phyloP scores from a whole-genome alignment of 2,329 filamentous ascomycete species.

The Calcarisporium arbuscula region DNA sequence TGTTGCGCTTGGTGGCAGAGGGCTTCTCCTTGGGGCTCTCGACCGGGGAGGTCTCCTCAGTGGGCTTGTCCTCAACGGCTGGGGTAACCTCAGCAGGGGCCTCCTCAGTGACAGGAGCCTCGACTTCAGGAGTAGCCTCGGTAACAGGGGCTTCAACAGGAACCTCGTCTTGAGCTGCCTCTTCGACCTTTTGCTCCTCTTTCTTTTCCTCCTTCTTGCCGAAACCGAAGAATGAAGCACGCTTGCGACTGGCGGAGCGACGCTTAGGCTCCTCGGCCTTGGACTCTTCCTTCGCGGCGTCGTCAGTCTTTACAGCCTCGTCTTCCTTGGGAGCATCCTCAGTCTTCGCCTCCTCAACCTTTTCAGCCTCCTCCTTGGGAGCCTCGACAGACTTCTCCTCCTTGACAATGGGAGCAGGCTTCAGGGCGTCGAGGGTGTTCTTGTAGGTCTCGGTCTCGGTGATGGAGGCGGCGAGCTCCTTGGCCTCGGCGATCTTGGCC shows the following conservation, averaged over 20 bases:
- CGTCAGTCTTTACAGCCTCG: too few relatives aligned
- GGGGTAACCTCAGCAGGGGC: conserved; percentile 24
- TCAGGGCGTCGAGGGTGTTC: conserved; percentile 66
- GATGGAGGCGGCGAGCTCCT: conserved; percentile 68
- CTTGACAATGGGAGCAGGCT: conserved; percentile 34
- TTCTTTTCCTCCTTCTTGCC: conserved; percentile 48
- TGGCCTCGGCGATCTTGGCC: conserved; percentile 76
- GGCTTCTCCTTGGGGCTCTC: conserved; percentile 43
- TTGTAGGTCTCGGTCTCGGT: conserved; percentile 83
- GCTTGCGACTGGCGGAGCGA: conserved; percentile 60
- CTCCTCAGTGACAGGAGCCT: conserved; percentile 28
- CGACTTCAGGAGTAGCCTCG: conserved; percentile 28
- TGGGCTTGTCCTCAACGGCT: conserved; percentile 22
- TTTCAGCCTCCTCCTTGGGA: conserved; percentile 26
- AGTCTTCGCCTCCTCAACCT: conserved; percentile 30
- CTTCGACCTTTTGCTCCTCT: conserved; percentile 27
- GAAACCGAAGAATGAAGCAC: conserved; percentile 57
- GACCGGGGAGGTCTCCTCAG: conserved; percentile 32
- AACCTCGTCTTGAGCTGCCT: conserved; percentile 24
- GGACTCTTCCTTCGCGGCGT: conserved; percentile 36
- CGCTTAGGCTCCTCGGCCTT: conserved; percentile 55
- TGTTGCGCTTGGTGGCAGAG: conserved; percentile 46
- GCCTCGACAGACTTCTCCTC: conserved; percentile 25
- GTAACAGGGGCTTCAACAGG: conserved; percentile 28
- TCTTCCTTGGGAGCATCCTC: conserved; percentile 27